Base-by-base conservation (phyloP, 257 asterid species). In the Capsicum rhomboideum region DNA sequence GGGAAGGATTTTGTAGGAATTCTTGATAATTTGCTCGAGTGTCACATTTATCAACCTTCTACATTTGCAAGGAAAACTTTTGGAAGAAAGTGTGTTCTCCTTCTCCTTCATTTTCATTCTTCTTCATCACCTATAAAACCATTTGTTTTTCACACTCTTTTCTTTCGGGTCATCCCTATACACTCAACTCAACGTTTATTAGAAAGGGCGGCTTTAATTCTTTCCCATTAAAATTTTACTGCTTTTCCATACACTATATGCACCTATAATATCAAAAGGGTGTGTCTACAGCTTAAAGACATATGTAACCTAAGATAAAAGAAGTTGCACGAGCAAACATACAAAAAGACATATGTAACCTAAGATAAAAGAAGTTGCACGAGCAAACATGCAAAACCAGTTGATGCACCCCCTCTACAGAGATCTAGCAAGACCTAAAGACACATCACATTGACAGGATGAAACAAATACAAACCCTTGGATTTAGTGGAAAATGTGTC, bases 401-500 rank as follows among this genome's bases (percentile, higher is more conserved):
- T 18, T 50, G 46, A 77, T 49, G 82, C 26, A 77, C 11, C 82
- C 44, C 61, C 42, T 16, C 81, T 26, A 75, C 44, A 75, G 44
- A 75, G 37, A 31, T 26, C 56, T 49, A 75, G 63, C 44, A 75
- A 75, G 0, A 46, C 10, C 63, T 29, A 75, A 75, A 75, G 63
- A 75, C 26, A 26, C 10, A 8, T 49, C 26, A 50, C 46, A 26
- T 23, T 77, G 82, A 74, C 42, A 74, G 10, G 82, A 37, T 55
- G 67, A 79, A 50, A 82, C 61, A 83, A 79, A 85, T 78, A 85
- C 85, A 61, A 74, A 95, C 98, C 98, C 90, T 93, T 94, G 52
- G 96, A 69, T 89, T 94, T 96, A 80, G 92, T 77, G 56, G 93
- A 83, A 83, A 90, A 91, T 55, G 95, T 83, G 17, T 96, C 99